Evolutionary conservation across 768 basidiomycete species (phyloP).

Genomic region (Suillus americanus): DNA sequence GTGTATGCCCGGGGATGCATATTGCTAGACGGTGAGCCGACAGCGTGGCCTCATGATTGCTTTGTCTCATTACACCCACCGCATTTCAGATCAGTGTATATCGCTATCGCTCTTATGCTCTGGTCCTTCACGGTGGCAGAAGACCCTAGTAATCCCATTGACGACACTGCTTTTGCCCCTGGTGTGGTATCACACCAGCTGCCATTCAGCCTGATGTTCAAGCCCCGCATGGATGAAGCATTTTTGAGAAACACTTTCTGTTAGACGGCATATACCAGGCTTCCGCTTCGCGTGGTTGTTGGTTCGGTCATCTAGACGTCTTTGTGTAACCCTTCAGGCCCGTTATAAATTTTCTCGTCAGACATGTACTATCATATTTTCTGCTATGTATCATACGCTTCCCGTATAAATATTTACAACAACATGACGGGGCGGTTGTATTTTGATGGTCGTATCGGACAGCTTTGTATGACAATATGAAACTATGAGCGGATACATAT

Average conservation of each 20-base stretch:
- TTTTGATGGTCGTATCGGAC: not conserved
- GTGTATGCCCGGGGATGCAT: conserved; percentile 52
- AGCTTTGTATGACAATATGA: not conserved
- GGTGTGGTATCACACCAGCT: conserved; percentile 62
- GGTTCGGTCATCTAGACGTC: no score
- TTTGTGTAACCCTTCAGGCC: no score
- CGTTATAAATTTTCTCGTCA: no score
- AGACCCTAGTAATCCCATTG: conserved; percentile 53
- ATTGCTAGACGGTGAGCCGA: conserved; percentile 31
- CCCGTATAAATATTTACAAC: no score
- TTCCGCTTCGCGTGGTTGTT: not conserved
- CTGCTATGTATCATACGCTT: no score
- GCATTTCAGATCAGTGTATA: conserved; percentile 51
- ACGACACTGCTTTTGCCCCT: conserved; percentile 60
- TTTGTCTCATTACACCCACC: not conserved
- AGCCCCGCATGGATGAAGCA: conserved; percentile 37
- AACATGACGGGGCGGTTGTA: not conserved
- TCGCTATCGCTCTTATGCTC: conserved; percentile 61
- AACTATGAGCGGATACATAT: not conserved
- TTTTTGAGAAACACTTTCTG: conserved; percentile 6
- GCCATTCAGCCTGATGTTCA: conserved; percentile 57
- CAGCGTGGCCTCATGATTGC: not conserved
- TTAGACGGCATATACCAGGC: not conserved
- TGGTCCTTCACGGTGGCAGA: conserved; percentile 59
- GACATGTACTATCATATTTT: no score